Base-by-base conservation (phyloP, 176 grass and related monocot genomes). In the Panicum miliaceum region DNA sequence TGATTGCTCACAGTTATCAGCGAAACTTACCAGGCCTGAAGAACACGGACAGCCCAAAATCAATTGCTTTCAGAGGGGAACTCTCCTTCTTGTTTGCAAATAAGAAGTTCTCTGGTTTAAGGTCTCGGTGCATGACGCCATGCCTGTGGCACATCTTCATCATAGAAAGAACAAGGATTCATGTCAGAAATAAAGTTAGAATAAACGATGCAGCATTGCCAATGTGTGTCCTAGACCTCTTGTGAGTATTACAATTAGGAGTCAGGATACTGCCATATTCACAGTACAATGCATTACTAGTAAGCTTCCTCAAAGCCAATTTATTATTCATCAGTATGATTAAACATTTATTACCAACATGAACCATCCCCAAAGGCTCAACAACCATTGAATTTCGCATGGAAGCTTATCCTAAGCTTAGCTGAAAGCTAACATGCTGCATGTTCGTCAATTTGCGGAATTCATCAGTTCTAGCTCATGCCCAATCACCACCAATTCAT, bases 101-200 rank as follows among this genome's bases (percentile, higher is more conserved):
- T 65, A 99, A 82, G 82, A 98, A 98, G 79, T 98, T 98, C 69
- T 98, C 96, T 12, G 96, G 96, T 84, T 98, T 98, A 38, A 98
- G 92, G 82, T 98, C 96, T 47, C 96, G 88, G 67, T 98, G 96
- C 80, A 98, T 98, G 60, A 98, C 96, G 3, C 97, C 97, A 82
- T 99, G 84, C 81, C 80, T 88, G 78, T 99, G 97, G 78, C 97
- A 99, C 88, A 89, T 96, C 93, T 95, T 85, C 57, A 80, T 34
- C 34, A 22, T 42, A 85, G 4, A 88, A 62, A 64, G 50, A 63
- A 64, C 36, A 82, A 80, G 5, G 46, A 68, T 41, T 57, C 22
- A 64, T 65, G 67, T 83, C 60, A 83, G 57, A 82, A 90, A 82
- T 15, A 38, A 82, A 20, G 23, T 76, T 76, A 71, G 4, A 81